A percentile compares a stretch with the other conserved stretches of the same genome.
Conservation (phyloP, 2,329 filamentous ascomycete genomes). For the Seiridium unicorne region DNA sequence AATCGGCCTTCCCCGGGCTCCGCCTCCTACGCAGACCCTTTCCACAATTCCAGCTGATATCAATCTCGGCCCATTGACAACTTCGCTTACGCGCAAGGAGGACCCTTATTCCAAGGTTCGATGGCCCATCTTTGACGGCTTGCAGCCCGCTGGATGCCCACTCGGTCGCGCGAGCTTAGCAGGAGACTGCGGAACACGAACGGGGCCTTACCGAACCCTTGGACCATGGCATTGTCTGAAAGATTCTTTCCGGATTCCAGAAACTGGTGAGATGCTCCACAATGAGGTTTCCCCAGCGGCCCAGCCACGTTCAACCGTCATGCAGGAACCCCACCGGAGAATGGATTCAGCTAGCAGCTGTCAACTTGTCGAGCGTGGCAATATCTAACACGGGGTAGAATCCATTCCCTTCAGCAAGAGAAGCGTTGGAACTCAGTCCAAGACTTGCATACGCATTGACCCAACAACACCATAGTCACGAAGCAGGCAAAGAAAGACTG, state of each 20-base stretch:
- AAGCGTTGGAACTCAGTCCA: too few species aligned
- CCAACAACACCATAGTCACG: too few species aligned
- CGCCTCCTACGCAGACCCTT: background rate
- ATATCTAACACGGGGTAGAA: background rate
- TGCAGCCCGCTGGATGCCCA: background rate
- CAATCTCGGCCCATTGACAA: background rate
- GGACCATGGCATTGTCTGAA: background rate
- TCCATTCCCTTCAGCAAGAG: too few species aligned
- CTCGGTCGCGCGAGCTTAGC: background rate
- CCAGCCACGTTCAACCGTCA: conserved; percentile 3
- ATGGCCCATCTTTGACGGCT: background rate
- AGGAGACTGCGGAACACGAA: background rate
- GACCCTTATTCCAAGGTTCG: background rate
- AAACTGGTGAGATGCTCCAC: conserved; percentile 1
- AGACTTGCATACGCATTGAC: too few species aligned
- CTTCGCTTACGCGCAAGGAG: background rate
- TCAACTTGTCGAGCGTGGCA: background rate
- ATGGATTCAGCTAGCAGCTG: background rate
- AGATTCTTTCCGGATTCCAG: conserved; percentile 1
- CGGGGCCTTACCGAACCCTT: background rate
- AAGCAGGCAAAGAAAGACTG: too few species aligned
- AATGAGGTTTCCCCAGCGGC: background rate
- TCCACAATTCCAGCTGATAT: background rate
- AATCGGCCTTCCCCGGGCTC: conserved; percentile 2
- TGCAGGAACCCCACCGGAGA: background rate